Evolutionary conservation across 257 asterid species (phyloP).

Genomic region (Fraxinus quadrangulata): DNA sequence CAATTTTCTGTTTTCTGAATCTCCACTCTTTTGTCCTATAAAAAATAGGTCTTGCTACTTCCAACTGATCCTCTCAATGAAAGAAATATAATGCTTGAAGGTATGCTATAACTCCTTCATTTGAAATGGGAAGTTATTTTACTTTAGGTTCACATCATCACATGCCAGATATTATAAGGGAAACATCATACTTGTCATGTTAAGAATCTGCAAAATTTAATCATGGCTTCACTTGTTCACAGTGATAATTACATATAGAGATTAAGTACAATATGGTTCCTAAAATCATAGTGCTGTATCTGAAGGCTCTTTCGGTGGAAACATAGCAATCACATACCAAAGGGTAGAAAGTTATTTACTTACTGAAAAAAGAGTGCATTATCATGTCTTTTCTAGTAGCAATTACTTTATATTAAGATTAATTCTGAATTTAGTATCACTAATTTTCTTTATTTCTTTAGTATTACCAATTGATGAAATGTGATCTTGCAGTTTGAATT

Average conservation of each 20-base stretch:
- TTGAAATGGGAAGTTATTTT: conserved; percentile 16
- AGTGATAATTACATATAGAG: conserved; percentile 9
- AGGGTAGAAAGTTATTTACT: neutral
- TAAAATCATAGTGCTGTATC: conserved; percentile 7
- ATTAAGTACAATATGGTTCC: conserved; percentile 17
- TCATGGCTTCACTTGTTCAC: conserved; percentile 1
- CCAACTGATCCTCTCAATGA: conserved; percentile 95
- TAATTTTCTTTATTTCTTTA: neutral
- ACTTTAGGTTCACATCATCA: conserved; percentile 12
- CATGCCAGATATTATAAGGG: neutral
- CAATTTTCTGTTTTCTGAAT: conserved; percentile 19
- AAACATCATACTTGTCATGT: conserved; percentile 23
- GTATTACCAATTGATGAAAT: conserved; percentile 13
- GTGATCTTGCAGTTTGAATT: conserved; percentile 12
- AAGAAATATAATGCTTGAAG: conserved; percentile 98
- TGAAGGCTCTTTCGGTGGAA: neutral
- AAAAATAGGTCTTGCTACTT: conserved; percentile 67
- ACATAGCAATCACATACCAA: neutral
- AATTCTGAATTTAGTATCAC: conserved; percentile 4
- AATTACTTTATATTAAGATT: conserved; percentile 20
- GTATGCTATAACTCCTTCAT: conserved; percentile 34
- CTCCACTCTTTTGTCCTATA: conserved; percentile 18
- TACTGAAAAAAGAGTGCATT: neutral
- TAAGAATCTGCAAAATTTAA: neutral
- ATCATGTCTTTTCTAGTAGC: conserved; percentile 13